phyloP scores from a whole-genome alignment of 352 stramenopile genomes.

The Pythium rishiriense region DNA sequence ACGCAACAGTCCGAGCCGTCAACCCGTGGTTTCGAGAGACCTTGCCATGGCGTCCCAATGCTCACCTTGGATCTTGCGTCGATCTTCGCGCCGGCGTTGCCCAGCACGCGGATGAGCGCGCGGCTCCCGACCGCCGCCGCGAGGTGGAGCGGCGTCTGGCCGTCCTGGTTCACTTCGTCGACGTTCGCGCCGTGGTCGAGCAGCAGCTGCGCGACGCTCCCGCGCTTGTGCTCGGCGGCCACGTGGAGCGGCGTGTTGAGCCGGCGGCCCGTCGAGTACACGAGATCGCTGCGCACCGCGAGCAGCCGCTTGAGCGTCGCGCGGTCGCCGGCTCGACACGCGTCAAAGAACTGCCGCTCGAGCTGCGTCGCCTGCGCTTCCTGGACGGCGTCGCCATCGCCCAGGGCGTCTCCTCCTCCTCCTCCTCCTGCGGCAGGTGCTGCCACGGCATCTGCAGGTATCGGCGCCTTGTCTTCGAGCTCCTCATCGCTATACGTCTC shows the following conservation, averaged over 20 bases:
- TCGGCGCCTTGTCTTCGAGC: conserved; percentile 14
- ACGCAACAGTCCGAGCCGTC: not conserved
- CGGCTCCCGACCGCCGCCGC: conserved; percentile 19
- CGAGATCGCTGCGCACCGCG: conserved; percentile 8
- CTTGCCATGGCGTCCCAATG: too few relatives aligned
- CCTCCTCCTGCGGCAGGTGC: not conserved
- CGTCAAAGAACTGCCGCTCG: conserved; percentile 19
- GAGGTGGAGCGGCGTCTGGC: conserved; percentile 22
- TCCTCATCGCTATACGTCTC: conserved; percentile 1
- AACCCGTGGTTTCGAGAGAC: too few relatives aligned
- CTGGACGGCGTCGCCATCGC: conserved; percentile 1
- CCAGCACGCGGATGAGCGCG: conserved; percentile 20
- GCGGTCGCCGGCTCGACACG: conserved; percentile 5
- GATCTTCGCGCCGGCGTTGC: conserved; percentile 19
- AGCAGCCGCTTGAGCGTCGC: conserved; percentile 11
- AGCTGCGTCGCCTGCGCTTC: conserved; percentile 8
- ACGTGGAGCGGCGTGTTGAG: conserved; percentile 23
- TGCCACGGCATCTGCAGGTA: not conserved
- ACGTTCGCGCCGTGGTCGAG: conserved; percentile 21
- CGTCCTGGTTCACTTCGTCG: conserved; percentile 27
- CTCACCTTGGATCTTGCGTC: conserved; percentile 23
- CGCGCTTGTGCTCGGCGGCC: conserved; percentile 17
- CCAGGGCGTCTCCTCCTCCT: not conserved
- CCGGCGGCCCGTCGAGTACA: conserved; percentile 15
- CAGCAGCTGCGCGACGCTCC: conserved; percentile 16